Evolutionary conservation across 768 basidiomycete genomes (phyloP), one percentile per base, ranked within the genome.

Genomic region (Udeniomyces megalosporus): DNA sequence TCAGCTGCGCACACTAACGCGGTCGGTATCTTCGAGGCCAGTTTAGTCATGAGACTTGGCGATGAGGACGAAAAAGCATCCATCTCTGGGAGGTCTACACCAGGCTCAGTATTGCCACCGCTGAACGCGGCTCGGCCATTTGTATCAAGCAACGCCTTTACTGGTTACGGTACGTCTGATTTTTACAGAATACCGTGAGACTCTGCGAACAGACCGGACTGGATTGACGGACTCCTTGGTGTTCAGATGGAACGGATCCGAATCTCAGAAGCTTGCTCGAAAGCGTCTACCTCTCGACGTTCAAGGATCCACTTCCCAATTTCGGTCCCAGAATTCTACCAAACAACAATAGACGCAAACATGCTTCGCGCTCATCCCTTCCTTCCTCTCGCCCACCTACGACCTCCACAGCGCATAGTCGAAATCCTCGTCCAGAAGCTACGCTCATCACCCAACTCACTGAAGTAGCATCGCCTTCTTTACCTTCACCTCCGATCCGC

Each of bases 241-340:
- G 44, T 64, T 15, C 68, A 91, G 92, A 95, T 67, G 86, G 86
- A 0, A 86, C 86, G 69, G 93, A 97, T 69, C 83, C 86, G 48
- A 87, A 85, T 10, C 88, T 97, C 68, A 85, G 81, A 69, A 86
- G 86, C 53, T 76, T 97, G 14, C 76, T 99, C 24, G 95, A 97
- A 70, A 85, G 87, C 61, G 77, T 92, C 24, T 96, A 90, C 70
- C 77, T 88, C 42, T 90, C 92, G 70, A 88, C 84, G 65, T 76
- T 75, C 69, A 82, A 84, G 28, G 89, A 95, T 62, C 78, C 89
- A 1, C 82, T 89, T 62, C 79, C 85, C 31, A 92, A 99, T 69
- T 93, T 99, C 70, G 93, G 93, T 6, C 91, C 92, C 3, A 81
- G 80, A 56, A 81, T 92, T 4, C 83, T 87, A 62, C 87, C 87